A percentile compares a stretch with the other conserved stretches of the same genome.
Evolutionary conservation across 2,329 filamentous ascomycete species (phyloP).

Genomic region (Colletotrichum sp.): DNA sequence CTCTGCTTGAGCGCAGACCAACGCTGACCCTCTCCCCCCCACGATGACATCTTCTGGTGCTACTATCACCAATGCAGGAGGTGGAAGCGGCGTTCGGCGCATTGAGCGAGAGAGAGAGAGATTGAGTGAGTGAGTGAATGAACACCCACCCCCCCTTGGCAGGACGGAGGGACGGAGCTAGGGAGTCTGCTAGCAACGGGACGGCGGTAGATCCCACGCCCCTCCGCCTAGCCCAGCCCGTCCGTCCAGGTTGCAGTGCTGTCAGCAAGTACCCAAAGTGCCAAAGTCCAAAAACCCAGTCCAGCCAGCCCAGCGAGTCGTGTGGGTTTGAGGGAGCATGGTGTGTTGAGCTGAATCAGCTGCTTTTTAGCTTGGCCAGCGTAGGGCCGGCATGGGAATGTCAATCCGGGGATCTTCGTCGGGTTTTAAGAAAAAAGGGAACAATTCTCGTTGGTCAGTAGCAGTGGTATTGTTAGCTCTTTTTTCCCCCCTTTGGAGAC

Average conservation of each 20-base stretch:
- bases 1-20: neutral
- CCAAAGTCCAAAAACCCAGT: neutral
- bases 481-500: neutral
- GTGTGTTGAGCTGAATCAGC: neutral
- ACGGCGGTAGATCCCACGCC: conserved; percentile 6
- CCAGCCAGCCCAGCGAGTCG: neutral
- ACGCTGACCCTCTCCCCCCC: neutral
- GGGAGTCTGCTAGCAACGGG: conserved; percentile 14
- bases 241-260: neutral
- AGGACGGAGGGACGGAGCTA: neutral
- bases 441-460: neutral
- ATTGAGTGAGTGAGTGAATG: neutral
- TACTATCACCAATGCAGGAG: conserved; percentile 11
- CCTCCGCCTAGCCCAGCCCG: neutral
- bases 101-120: neutral
- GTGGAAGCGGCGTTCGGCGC: neutral
- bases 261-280: neutral
- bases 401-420: neutral
- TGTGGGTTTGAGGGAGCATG: neutral
- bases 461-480: neutral
- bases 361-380: neutral
- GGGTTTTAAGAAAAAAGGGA: neutral
- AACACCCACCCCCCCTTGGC: neutral
- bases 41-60: conserved; percentile 4
- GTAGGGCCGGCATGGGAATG: neutral